Base-by-base conservation (phyloP, 2,329 filamentous ascomycete genomes). In the Pseudogymnoascus sp. region DNA sequence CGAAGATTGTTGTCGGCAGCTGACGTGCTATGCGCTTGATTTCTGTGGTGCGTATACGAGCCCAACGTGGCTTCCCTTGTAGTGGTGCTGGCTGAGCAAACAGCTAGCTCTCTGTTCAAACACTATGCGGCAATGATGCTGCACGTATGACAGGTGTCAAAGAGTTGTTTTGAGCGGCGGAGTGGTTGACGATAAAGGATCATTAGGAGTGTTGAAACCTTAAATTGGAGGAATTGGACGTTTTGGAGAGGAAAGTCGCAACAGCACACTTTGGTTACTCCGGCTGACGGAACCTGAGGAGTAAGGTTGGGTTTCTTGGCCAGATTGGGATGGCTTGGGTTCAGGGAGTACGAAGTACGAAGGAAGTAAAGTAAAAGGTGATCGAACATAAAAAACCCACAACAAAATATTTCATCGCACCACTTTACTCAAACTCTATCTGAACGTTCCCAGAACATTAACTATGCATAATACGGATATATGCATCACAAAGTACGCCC, bases 261-360 rank as follows among this genome's bases (percentile, higher is more conserved):
- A 57, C 51, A 21, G 51, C 51, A 57, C 51, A 34, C n/a, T 5
- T 18, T 18, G 51, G 51, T 34, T 57, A 57, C 51, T 57, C 29
- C 51, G 51, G 51, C 29, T 14, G 51, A 57, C 51, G 51, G 29
- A 57, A 34, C 31, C 34, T 57, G 51, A 18, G n/a, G 51, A 57
- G 51, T 31, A 34, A 18, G 51, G 10, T 34, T 57, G 16, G n/a
- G 51, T 34, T 57, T 57, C n/a, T 34, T 34, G 51, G 51, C 51
- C 51, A 57, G 29, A 57, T 57, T 57, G 51, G 51, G 51, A 57
- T 57, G 51, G 51, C 51, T 57, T 57, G 26, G 26, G 51, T 57
- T 57, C 26, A 31, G 23, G n/a, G 42, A 57, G 26, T 18, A 31
- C 51, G 51, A 57, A 12, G 51, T 34, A 18, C 47, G 47, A 14